Evolutionary conservation across 2,329 filamentous ascomycete genomes (phyloP), one percentile per base, ranked within the genome.

Genomic region (Ambrosiella cleistominuta): DNA sequence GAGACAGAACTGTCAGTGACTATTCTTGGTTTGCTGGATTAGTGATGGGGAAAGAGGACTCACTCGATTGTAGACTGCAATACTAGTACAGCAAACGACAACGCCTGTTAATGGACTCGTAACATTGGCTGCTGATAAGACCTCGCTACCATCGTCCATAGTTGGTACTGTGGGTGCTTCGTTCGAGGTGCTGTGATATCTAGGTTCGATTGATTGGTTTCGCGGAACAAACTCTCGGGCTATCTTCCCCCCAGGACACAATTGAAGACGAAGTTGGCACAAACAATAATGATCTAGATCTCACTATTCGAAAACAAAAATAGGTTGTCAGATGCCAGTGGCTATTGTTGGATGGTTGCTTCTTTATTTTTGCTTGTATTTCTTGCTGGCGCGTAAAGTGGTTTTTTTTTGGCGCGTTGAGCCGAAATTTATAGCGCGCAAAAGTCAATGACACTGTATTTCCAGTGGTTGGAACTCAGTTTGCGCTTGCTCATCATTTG

Each of bases 71-170:
- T 95, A 88, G 59, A 85, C 80, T 57, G 83, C 76, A 63, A 95
- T 84, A 64, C 85, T 89, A 55, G 89, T 95, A 71, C 88, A 95
- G 75, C 89, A 95, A 64, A 95, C 76, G 61, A 93, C 79, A 57
- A 88, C 78, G 64, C 85, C 85, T 62, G 74, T 74, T 64, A 90
- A 78, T 56, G 86, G 84, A 62, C 75, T 74, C 54, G 82, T 57
- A 27, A 49, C 17, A 15, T 56, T 50, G 39, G 47, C 54, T 13
- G 36, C 59, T 15, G 42, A 51, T n/a, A 60, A 50, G n/a, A 42
- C 53, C 35, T 56, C 49, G 13, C 52, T 51, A 15, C 55, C 17
- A 42, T 45, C n/a, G 37, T 58, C 50, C 55, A 57, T 57, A 12
- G 27, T 27, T 27, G 42, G 13, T 27, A 15, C 15, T 36, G n/a